Evolutionary conservation across 75 land plant genomes (phyloP).

Genomic region (Sequoiadendron giganteum): DNA sequence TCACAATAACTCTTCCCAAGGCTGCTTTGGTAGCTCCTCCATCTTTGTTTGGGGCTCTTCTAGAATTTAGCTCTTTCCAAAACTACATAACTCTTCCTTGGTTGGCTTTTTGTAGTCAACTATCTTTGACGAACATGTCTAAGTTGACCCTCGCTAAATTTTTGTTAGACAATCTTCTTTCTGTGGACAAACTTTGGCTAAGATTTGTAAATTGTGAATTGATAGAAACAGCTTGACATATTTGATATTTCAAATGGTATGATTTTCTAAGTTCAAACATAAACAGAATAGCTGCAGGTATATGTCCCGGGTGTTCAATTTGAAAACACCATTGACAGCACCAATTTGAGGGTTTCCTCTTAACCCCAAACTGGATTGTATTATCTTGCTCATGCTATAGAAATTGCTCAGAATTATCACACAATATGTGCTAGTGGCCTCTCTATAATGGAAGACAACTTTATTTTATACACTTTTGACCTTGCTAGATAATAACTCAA

Average conservation of each 20-base stretch:
- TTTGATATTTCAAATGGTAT: neutral
- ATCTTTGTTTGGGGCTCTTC: neutral
- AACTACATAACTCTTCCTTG: neutral
- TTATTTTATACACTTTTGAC: neutral
- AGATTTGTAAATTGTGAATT: neutral
- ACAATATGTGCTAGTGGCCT: neutral
- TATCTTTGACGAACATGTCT: neutral
- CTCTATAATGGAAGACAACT: neutral
- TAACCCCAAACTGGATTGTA: neutral
- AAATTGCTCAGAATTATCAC: neutral
- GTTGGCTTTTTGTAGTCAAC: neutral
- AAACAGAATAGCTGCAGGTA: neutral
- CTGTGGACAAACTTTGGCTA: neutral
- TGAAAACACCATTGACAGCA: neutral
- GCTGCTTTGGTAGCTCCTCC: neutral
- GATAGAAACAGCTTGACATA: neutral
- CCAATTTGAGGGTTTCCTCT: neutral
- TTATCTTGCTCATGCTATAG: neutral
- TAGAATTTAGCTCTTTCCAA: neutral
- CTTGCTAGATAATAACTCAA: neutral
- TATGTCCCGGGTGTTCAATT: neutral
- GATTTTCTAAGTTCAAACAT: neutral
- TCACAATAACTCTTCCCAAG: neutral
- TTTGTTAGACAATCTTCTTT: neutral
- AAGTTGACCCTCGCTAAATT: neutral